Evolutionary conservation across 2,329 filamentous ascomycete genomes (phyloP), one percentile per base, ranked within the genome.

Genomic region (Ophidiomyces ophidiicola): DNA sequence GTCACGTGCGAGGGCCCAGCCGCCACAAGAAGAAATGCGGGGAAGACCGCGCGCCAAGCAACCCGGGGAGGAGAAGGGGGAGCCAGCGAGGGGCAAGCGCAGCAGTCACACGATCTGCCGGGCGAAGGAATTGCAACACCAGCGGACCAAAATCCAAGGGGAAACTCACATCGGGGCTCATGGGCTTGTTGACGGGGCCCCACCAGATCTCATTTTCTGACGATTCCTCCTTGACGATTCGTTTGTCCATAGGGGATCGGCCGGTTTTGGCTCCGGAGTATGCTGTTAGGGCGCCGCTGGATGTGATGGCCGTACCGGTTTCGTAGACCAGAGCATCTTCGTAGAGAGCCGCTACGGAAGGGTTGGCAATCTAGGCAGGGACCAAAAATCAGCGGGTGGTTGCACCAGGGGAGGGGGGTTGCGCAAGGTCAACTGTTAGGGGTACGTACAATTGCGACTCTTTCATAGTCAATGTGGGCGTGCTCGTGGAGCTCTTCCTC

Each of bases 261-360:
- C 90, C 90, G 46, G 90, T 98, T 77, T 98, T 98, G 55, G 86
- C 83, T 56, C 90, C 90, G 32, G 90, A 96, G 74, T 94, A 98
- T 58, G 90, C 90, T 48, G 86, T 94, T 58, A 98, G 71, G 46
- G 90, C 90, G 62, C 90, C 90, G 53, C 80, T 84, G 19, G 87
- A 92, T 52, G 90, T 94, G 69, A 98, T 94, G 64, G 90, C 90
- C 41, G 88, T 92, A 56, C 90, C 90, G 43, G 84, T 90, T 69
- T 98, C 90, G 71, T 96, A 98, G 52, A 87, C 86, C 49, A 98
- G 77, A 41, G 90, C 90, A 82, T 98, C 90, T 76, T 98, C 90
- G 72, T 98, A 98, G 48, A 98, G 79, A 43, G 87, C 82, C 48
- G 90, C 80, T 46, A 96, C 90, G 42, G 88, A 90, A 48, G 88